Evolutionary conservation across 257 asterid genomes (phyloP), one percentile per base, ranked within the genome.

Genomic region (Striga asiatica): DNA sequence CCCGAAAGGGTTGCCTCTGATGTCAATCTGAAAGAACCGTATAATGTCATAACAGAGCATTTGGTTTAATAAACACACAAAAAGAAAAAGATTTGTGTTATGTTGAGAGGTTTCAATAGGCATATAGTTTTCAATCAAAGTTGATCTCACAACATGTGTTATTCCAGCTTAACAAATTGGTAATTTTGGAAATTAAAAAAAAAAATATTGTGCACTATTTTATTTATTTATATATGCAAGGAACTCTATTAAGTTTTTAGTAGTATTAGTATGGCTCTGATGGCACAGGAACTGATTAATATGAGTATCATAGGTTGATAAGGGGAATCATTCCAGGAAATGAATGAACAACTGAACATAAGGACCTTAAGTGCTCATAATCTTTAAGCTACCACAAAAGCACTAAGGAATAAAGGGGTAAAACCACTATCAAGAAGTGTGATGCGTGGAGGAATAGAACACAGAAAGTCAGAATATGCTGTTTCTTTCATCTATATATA

Each of bases 1-100:
- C 57, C 98, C 98, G 28, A 72, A 86, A 0, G 77, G 78, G 56
- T 81, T 84, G 6, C 93, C 96, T 75, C 84, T 66, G 4, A 89
- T 59, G 65, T 89, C 96, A 41, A 83, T 73, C 98, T 89, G 89
- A 29, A 52, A 35, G 8, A 70, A 51, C 3, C 20, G 31, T 19
- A 28, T n/a, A 28, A 37, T 32, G 28, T 18, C 45, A 4, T 27
- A 2, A 9, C 10, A 24, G 5, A 9, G 4, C 3, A 2, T 8
- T 25, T 38, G 13, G n/a, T 16, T 1, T 4, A 37, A 54, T 0
- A 13, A 18, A 16, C 2, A 1, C 16, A 19, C 18, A 39, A 1
- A 3, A 9, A 19, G n/a, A 3, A 9, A 39, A 18, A 39, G 4
- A 18, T 10, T n/a, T n/a, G 16, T 39, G 16, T 39, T 16, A n/a